phyloP scores from a whole-genome alignment of 441 rosid genomes.

The Jatropha podagrica region DNA sequence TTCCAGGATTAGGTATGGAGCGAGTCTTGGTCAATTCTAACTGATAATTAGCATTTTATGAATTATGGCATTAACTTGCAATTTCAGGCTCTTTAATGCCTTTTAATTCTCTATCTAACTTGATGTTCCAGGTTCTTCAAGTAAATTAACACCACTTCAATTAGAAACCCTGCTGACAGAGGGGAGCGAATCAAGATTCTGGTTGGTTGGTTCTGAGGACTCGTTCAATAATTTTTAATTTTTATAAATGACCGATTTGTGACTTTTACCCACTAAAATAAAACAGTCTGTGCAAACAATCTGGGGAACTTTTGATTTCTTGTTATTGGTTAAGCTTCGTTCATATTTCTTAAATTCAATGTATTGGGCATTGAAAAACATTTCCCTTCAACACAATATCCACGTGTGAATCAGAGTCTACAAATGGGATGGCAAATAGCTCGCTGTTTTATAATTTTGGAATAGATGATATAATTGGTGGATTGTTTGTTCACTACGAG shows the following conservation, averaged over 20 bases:
- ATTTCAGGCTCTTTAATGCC: slow-evolving; percentile 8
- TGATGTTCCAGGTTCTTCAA: slow-evolving; percentile 52
- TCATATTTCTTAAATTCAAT: neutral
- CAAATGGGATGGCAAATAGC: neutral
- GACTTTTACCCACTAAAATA: slow-evolving; percentile 2
- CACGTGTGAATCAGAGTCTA: neutral
- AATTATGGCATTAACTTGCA: slow-evolving; percentile 3
- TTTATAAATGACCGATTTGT: slow-evolving; percentile 12
- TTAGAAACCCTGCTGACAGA: slow-evolving; percentile 75
- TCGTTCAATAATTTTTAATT: slow-evolving; percentile 14
- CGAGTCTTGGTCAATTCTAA: neutral
- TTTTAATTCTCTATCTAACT: slow-evolving; percentile 7
- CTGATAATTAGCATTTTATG: slow-evolving; percentile 1
- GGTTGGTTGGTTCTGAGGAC: slow-evolving; percentile 70
- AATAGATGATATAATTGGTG: neutral
- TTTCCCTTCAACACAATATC: neutral
- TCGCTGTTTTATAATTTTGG: neutral
- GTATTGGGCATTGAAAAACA: slow-evolving; percentile 1
- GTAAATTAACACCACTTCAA: slow-evolving; percentile 81
- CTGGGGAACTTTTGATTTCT: neutral
- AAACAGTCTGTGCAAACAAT: neutral
- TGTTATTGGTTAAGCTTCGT: neutral
- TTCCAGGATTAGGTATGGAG: slow-evolving; percentile 61
- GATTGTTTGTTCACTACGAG: neutral
- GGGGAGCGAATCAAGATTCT: slow-evolving; percentile 70